phyloP scores from a whole-genome alignment of 331 rosid species.

The Stylosanthes scabra region DNA sequence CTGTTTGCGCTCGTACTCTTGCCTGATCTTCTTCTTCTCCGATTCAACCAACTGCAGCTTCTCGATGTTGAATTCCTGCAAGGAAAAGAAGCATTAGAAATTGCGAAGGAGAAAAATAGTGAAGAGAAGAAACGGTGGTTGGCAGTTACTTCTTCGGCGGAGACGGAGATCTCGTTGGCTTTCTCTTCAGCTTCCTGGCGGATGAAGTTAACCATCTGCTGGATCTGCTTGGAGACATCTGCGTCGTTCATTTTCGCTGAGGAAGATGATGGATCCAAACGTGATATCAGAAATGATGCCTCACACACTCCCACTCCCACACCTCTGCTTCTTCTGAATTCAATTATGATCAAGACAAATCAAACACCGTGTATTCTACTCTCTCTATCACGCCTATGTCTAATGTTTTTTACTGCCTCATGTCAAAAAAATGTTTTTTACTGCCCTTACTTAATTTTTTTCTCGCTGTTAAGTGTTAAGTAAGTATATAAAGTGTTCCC shows the following conservation, averaged over 20 bases:
- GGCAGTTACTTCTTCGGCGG: constrained; percentile 88
- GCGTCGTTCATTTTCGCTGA: constrained; percentile 78
- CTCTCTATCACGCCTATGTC: no score
- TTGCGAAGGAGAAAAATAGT: neutral
- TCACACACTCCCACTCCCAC: no score
- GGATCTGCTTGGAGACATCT: constrained; percentile 99
- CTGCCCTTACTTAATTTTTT: no score
- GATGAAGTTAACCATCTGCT: constrained; percentile 98
- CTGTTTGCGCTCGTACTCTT: constrained; percentile 94
- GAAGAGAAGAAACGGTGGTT: neutral
- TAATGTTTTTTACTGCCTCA: no score
- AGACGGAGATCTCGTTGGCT: constrained; percentile 99
- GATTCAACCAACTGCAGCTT: constrained; percentile 94
- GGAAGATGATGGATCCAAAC: neutral
- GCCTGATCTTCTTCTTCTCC: constrained; percentile 97
- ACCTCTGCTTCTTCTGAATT: no score
- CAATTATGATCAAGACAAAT: no score
- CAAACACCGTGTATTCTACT: no score
- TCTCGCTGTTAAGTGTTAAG: no score
- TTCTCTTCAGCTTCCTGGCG: constrained; percentile 99
- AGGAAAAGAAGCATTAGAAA: neutral
- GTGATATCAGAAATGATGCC: no score
- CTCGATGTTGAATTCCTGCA: constrained; percentile 94
- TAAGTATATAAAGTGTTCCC: no score
- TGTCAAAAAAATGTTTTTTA: no score